Evolutionary conservation across 805 yeast species (phyloP).

Genomic region (Zygoascus ofunaensis): DNA sequence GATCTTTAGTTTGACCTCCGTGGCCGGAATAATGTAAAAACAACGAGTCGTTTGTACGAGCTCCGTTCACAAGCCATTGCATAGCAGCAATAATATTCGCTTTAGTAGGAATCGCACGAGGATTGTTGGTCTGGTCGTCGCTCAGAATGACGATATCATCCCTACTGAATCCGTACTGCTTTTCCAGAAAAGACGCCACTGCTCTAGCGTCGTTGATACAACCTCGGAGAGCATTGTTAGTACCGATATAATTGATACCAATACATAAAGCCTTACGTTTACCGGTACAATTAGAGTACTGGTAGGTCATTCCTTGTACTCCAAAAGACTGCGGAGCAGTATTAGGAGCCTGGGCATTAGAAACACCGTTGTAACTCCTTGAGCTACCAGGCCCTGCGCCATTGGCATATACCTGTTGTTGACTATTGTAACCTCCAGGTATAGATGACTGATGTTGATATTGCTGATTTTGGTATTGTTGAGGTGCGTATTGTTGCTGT

Average conservation of each 20-base stretch:
- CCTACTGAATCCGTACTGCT: constrained; percentile 31
- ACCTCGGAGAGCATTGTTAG: constrained; percentile 54
- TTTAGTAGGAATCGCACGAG: constrained; percentile 47
- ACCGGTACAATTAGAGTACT: constrained; percentile 65
- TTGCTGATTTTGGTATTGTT: not conserved
- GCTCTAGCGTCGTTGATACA: constrained; percentile 65
- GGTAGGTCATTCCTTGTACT: constrained; percentile 24
- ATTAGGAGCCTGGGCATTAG: constrained; percentile 8
- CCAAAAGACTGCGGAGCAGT: constrained; percentile 27
- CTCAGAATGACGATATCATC: constrained; percentile 35
- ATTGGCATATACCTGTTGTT: too few species aligned
- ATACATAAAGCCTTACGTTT: constrained; percentile 63
- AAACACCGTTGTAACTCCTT: not conserved
- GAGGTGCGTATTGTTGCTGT: not conserved
- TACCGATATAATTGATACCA: constrained; percentile 71
- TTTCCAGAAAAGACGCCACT: constrained; percentile 35
- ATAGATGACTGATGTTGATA: not conserved
- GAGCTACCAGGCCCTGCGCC: too few species aligned
- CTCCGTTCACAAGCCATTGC: constrained; percentile 71
- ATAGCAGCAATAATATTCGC: constrained; percentile 68
- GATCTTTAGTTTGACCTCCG: constrained; percentile 66
- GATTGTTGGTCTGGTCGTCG: constrained; percentile 32
- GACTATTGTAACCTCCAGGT: not conserved
- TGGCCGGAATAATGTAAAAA: constrained; percentile 84
- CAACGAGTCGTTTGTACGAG: constrained; percentile 66